A percentile compares a stretch with the other conserved stretches of the same genome.
phyloP scores from a whole-genome alignment of 805 yeast species.

The Ogataea chonburiensis region DNA sequence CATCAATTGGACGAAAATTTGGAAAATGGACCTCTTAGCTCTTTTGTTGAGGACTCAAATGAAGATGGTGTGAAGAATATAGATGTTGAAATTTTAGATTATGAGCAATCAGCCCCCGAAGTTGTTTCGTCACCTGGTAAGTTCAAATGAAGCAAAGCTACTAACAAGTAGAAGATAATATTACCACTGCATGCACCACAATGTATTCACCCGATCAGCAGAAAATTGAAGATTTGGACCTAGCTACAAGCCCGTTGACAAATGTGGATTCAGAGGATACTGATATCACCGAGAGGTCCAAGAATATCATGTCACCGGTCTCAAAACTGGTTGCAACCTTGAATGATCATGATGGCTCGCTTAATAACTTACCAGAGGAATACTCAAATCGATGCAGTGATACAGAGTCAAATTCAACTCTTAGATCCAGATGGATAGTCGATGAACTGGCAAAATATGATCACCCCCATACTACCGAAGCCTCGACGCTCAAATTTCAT shows the following conservation, averaged over 20 bases:
- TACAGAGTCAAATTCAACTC: too few relatives aligned
- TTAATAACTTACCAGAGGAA: too few relatives aligned
- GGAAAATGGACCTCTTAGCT: conserved; percentile 17
- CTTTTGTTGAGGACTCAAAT: conserved; percentile 18
- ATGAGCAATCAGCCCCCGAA: conserved; percentile 3
- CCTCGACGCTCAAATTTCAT: conserved; percentile 20
- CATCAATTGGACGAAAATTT: conserved; percentile 1
- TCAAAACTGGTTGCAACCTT: conserved; percentile 7
- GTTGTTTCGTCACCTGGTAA: conserved; percentile 9
- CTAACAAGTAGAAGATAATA: conserved; percentile 6
- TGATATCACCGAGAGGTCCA: conserved; percentile 9
- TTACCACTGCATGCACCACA: conserved; percentile 14
- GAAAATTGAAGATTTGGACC: neutral
- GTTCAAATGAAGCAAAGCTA: conserved; percentile 1
- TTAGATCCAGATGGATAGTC: too few relatives aligned
- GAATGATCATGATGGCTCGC: conserved; percentile 3
- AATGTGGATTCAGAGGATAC: conserved; percentile 13
- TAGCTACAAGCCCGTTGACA: conserved; percentile 3
- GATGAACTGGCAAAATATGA: too few relatives aligned
- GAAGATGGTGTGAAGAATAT: conserved; percentile 6
- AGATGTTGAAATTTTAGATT: neutral
- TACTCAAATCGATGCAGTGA: too few relatives aligned
- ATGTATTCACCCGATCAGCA: conserved; percentile 10
- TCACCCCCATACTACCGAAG: neutral
- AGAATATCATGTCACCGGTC: conserved; percentile 9